phyloP scores from a whole-genome alignment of 2,329 filamentous ascomycete species.

The Fusarium sp. region DNA sequence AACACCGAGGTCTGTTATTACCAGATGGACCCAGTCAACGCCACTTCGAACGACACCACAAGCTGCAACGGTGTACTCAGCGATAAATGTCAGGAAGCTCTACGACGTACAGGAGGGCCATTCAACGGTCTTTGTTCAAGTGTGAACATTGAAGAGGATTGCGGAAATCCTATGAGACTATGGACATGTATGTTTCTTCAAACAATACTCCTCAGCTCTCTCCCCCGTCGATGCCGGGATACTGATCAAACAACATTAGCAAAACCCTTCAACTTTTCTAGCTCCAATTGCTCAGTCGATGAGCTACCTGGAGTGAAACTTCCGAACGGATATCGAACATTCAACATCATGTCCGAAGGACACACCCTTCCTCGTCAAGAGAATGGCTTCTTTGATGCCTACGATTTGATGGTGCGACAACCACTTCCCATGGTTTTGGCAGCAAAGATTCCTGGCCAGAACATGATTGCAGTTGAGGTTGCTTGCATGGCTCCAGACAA shows the following conservation, averaged over 20 bases:
- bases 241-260: background rate
- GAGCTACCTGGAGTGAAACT: background rate
- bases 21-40: background rate
- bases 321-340: background rate
- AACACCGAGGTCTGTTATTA: background rate
- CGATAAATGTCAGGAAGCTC: background rate
- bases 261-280: background rate
- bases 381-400: background rate
- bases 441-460: background rate
- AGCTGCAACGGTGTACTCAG: background rate
- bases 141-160: background rate
- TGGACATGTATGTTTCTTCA: background rate
- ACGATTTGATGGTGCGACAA: background rate
- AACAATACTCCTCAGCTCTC: background rate
- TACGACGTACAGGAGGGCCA: background rate
- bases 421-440: background rate
- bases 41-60: background rate
- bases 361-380: background rate
- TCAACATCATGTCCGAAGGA: background rate
- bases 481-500: background rate
- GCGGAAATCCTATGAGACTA: background rate
- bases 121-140: background rate
- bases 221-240: background rate
- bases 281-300: background rate
- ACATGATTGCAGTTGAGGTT: background rate